Percentiles rank a stretch among this genome's conserved stretches.
Conservation (phyloP, 345 rosid genomes). For the Erucastrum elatum region DNA sequence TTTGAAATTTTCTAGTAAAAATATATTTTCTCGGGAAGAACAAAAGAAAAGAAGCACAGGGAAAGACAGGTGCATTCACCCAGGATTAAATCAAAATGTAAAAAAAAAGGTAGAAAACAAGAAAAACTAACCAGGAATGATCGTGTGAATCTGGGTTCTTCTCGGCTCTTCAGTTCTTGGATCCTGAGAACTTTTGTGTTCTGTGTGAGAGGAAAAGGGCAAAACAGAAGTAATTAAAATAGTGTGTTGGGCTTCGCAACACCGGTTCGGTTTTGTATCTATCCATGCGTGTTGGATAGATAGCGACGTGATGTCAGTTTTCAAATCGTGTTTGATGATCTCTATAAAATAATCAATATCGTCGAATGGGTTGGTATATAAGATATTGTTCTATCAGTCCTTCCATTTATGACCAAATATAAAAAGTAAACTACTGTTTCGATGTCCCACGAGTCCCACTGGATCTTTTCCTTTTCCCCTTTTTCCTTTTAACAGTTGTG, state of each 20-base stretch:
- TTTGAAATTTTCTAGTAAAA: neutral
- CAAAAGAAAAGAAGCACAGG: neutral
- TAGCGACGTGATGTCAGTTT: slow-evolving; percentile 19
- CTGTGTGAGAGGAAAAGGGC: neutral
- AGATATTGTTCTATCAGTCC: no score
- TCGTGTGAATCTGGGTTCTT: slow-evolving; percentile 1
- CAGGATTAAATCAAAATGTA: neutral
- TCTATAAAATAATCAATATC: neutral
- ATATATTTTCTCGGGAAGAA: neutral
- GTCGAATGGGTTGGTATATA: neutral
- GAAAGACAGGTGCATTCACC: slow-evolving; percentile 14
- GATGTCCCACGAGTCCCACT: slow-evolving; percentile 3
- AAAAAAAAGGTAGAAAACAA: neutral
- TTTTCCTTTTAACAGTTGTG: neutral
- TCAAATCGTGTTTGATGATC: neutral
- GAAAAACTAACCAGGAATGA: slow-evolving; percentile 20
- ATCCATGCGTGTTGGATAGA: slow-evolving; percentile 12
- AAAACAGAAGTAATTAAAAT: neutral
- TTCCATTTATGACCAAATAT: neutral
- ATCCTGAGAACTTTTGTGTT: neutral
- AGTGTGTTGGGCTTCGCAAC: slow-evolving; percentile 12
- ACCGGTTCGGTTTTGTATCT: slow-evolving; percentile 13
- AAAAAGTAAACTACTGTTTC: neutral
- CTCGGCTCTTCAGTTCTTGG: slow-evolving; percentile 1
- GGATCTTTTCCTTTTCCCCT: neutral